Evolutionary conservation across 2,329 filamentous ascomycete genomes (phyloP).

Genomic region (Trichophyton rubrum): DNA sequence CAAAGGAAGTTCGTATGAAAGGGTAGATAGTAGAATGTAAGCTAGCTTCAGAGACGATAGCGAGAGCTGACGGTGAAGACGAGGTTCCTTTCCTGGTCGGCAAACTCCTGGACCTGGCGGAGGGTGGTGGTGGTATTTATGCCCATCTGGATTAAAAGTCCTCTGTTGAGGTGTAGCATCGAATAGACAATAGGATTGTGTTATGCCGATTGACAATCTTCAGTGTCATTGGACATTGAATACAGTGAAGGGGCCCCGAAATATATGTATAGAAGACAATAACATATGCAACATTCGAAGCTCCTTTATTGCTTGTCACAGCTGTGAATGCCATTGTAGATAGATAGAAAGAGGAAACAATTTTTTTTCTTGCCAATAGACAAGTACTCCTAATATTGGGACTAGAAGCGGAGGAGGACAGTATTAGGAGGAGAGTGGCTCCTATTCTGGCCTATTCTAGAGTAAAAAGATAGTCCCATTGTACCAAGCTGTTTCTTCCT

Average conservation of each 20-base stretch:
- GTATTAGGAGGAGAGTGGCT: neutral
- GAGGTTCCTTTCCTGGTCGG: neutral
- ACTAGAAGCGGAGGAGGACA: neutral
- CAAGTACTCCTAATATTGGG: neutral
- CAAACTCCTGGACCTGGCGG: neutral
- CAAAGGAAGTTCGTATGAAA: neutral
- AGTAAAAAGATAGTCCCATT: neutral
- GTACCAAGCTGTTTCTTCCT: neutral
- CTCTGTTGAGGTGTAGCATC: neutral
- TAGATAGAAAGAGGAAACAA: neutral
- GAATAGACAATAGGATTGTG: neutral
- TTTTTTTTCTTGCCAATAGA: neutral
- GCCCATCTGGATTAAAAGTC: neutral
- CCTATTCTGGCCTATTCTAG: neutral
- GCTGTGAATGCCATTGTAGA: constrained; percentile 7
- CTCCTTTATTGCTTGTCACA: constrained; percentile 5
- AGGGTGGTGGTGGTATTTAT: neutral
- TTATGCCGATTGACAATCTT: neutral
- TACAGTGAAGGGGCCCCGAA: neutral
- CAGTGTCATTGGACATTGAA: neutral
- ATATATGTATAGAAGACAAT: constrained; percentile 4
- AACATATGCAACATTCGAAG: constrained; percentile 1
- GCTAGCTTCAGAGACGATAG: neutral
- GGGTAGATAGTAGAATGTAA: neutral
- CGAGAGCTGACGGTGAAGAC: neutral